Evolutionary conservation across 129 eudicot genomes (phyloP).

Genomic region (Flaveria bidentis): DNA sequence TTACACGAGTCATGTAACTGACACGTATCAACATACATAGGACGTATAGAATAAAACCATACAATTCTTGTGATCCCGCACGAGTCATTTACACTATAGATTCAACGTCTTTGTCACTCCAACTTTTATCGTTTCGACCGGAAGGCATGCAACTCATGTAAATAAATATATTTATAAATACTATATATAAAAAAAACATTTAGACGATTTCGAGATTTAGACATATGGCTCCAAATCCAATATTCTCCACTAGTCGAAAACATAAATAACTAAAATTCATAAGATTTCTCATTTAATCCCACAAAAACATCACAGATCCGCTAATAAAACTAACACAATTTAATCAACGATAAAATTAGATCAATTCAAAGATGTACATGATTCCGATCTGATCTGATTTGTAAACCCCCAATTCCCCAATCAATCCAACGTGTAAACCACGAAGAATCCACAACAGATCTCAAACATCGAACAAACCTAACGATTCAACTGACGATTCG

Average conservation of each 20-base stretch:
- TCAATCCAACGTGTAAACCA: slow-evolving; percentile 14
- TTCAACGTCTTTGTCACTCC: too few species aligned
- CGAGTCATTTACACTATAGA: too few species aligned
- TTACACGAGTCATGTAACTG: too few species aligned
- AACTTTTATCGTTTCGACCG: too few species aligned
- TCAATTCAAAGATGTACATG: slow-evolving; percentile 28
- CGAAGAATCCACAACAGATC: slow-evolving; percentile 14
- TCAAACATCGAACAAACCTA: slow-evolving; percentile 19
- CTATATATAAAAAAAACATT: too few species aligned
- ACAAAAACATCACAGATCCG: background rate
- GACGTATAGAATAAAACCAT: too few species aligned
- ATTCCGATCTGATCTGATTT: slow-evolving; percentile 20
- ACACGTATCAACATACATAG: too few species aligned
- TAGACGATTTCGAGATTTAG: background rate
- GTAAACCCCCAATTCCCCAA: background rate
- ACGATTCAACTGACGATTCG: background rate
- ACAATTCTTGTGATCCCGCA: too few species aligned
- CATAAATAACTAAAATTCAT: background rate
- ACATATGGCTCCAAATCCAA: slow-evolving; percentile 3
- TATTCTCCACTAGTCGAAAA: background rate
- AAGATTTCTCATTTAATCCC: background rate
- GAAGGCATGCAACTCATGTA: too few species aligned
- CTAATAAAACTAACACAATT: slow-evolving; percentile 6
- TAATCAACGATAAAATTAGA: too few species aligned
- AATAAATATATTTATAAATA: too few species aligned